Conservation (phyloP, 306 rosid genomes). For the Rosa multiflora region DNA sequence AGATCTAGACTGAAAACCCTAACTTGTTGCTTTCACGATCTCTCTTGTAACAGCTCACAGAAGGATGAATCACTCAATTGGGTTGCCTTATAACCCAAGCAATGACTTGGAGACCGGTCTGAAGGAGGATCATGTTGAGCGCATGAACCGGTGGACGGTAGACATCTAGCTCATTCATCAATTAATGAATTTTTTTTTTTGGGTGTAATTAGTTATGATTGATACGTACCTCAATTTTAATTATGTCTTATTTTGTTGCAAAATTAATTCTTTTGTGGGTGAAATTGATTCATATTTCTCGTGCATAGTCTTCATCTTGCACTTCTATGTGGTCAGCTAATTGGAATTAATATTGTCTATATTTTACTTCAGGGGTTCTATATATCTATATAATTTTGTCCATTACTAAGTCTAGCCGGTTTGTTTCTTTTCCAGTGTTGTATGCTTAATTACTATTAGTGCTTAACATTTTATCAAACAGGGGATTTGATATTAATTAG, state of each 20-base stretch:
- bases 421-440: too few relatives aligned
- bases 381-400: too few relatives aligned
- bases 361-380: neutral
- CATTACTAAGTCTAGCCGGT: too few relatives aligned
- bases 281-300: neutral
- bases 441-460: too few relatives aligned
- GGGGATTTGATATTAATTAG: too few relatives aligned
- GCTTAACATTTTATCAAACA: too few relatives aligned
- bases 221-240: too few relatives aligned
- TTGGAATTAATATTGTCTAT: neutral
- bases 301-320: neutral
- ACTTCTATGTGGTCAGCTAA: neutral
- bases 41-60: neutral
- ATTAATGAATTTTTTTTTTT: neutral
- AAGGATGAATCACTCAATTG: neutral
- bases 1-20: neutral
- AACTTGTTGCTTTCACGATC: neutral
- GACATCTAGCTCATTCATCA: neutral
- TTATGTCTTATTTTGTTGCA: neutral
- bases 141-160: neutral
- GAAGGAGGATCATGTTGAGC: neutral
- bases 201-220: neutral
- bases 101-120: neutral
- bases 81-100: neutral
- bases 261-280: neutral